Base-by-base conservation (phyloP, 2,329 filamentous ascomycete species). In the Annulohypoxylon truncatum region DNA sequence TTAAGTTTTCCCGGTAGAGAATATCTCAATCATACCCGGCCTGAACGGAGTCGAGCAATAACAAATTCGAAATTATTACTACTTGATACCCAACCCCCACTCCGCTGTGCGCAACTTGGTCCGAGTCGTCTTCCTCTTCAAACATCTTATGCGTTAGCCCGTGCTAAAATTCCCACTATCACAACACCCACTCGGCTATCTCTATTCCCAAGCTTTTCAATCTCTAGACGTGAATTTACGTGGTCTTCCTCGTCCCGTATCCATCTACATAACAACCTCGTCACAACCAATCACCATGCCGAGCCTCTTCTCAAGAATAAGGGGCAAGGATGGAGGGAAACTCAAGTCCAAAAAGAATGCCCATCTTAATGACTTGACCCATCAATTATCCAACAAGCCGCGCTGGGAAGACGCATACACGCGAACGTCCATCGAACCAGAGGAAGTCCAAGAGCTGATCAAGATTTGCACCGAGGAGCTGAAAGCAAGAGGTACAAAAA, bases 401-500 rank as follows among this genome's bases (percentile, higher is more conserved):
- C 87, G 86, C 79, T 97, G 93, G 91, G 92, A 93, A 66, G 92
- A 97, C 78, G 92, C 93, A 69, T 99, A 94, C 88, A 86, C 89
- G 68, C 91, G 95, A 75, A 92, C 87, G 58, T 88, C 90, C 48
- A 90, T 99, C 71, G 90, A 93, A 56, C 92, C 94, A 4, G 93
- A 97, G 71, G 96, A 99, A 81, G 90, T 99, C 50, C 90, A 94
- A 74, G 94, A 97, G 76, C 82, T 99, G 68, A 84, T 98, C 54
- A 87, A 90, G 77, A 89, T 90, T 71, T 97, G 94, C 82, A 96
- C 94, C 9, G 86, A 90, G 60, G 96, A 99, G 82, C 87, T 99
- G 79, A 99, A 98, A 82, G 91, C 92, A 66, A 88, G 94, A 92
- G 95, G 95, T 97, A 89, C 73, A 88, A 66, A 69, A 88, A 66